A percentile compares a stretch with the other conserved stretches of the same genome.
phyloP scores from a whole-genome alignment of 305 asterid genomes.

The Solanum hybrid region DNA sequence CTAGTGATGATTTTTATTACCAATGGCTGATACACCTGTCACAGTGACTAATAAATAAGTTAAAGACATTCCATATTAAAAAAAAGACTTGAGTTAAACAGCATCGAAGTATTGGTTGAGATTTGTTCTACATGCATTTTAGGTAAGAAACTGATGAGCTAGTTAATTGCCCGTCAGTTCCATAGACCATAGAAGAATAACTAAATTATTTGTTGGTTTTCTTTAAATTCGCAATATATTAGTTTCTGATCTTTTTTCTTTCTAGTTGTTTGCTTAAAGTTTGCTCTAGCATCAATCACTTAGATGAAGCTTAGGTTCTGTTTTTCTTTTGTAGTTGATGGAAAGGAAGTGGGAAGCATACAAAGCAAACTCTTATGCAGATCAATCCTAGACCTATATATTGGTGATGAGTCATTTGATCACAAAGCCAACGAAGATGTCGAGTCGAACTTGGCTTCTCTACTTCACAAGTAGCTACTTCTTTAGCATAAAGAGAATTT shows the following conservation, averaged over 20 bases:
- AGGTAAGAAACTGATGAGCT: not conserved
- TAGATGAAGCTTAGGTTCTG: not conserved
- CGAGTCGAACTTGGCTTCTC: slow-evolving; percentile 48
- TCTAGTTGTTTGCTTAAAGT: not conserved
- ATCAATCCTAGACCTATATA: slow-evolving; percentile 69
- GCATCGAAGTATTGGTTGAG: not conserved
- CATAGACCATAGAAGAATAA: not conserved
- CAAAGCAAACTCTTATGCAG: slow-evolving; percentile 70
- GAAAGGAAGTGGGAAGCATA: slow-evolving; percentile 75
- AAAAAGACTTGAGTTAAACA: not conserved
- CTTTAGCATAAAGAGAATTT: not conserved
- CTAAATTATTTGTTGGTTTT: not conserved
- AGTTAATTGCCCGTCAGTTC: not conserved
- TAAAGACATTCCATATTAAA: not conserved
- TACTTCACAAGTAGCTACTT: slow-evolving; percentile 38
- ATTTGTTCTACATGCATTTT: not conserved
- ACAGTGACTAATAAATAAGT: not conserved
- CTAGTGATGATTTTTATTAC: slow-evolving; percentile 16
- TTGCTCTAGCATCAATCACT: not conserved
- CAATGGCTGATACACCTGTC: not conserved
- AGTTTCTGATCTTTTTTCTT: not conserved
- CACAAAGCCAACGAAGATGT: slow-evolving; percentile 73
- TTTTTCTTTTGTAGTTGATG: slow-evolving; percentile 49
- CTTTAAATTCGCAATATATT: not conserved
- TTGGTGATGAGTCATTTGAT: slow-evolving; percentile 82